Conservation (phyloP, 352 stramenopile genomes). For the Pythium myriotylum region DNA sequence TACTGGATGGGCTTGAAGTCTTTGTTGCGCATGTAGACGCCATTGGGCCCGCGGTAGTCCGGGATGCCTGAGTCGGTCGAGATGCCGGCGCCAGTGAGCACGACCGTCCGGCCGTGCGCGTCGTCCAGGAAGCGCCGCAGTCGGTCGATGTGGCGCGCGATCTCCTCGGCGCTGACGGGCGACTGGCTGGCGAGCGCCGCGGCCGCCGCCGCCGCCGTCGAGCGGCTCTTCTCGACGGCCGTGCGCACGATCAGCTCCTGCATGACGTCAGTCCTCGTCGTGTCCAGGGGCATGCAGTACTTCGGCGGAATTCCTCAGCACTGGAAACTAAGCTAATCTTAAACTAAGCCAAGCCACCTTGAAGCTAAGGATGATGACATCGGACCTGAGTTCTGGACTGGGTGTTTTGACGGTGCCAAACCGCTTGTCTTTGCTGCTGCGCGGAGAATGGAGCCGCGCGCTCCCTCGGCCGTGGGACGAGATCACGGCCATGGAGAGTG, state of each 20-base stretch:
- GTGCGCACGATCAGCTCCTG: slow-evolving; percentile 33
- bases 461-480: too few relatives aligned
- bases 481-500: too few relatives aligned
- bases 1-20: slow-evolving; percentile 96
- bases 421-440: slow-evolving; percentile 2
- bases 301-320: slow-evolving; percentile 16
- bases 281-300: neutral
- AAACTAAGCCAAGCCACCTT: slow-evolving; percentile 6
- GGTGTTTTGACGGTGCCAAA: neutral
- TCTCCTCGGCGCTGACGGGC: slow-evolving; percentile 11
- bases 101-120: slow-evolving; percentile 53
- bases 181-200: slow-evolving; percentile 18
- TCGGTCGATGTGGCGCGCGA: slow-evolving; percentile 35
- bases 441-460: too few relatives aligned
- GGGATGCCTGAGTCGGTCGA: slow-evolving; percentile 97
- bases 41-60: slow-evolving; percentile 95
- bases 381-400: too few relatives aligned
- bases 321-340: neutral
- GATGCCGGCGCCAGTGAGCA: slow-evolving; percentile 95
- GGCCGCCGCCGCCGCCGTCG: slow-evolving; percentile 21
- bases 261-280: slow-evolving; percentile 8
- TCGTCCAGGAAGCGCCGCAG: slow-evolving; percentile 62
- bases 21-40: slow-evolving; percentile 93
- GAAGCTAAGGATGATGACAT: neutral
- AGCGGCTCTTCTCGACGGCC: slow-evolving; percentile 27